Percentiles rank a stretch among this genome's conserved stretches.
Evolutionary conservation across 2,329 filamentous ascomycete species (phyloP).

Genomic region (Aspergillus cejpii): DNA sequence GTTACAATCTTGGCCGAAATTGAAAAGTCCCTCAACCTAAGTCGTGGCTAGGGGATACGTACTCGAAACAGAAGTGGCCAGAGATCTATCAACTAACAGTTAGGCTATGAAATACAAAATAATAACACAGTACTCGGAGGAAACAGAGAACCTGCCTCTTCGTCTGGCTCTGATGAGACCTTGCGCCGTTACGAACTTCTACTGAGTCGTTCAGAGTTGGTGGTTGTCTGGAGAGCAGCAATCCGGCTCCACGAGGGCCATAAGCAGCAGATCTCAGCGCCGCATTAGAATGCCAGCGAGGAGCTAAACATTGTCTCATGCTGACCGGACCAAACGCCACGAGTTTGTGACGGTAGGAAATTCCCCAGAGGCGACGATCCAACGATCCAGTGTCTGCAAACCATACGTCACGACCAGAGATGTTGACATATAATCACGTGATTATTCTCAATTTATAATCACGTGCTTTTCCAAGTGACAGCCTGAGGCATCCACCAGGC

Average conservation of each 20-base stretch:
- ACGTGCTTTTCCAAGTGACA: too few relatives aligned
- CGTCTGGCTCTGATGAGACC: conserved; percentile 1
- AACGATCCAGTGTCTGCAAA: not conserved
- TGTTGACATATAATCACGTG: not conserved
- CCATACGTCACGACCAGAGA: not conserved
- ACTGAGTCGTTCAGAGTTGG: not conserved
- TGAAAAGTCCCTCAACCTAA: not conserved
- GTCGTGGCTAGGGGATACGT: conserved; percentile 1
- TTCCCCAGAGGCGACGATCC: not conserved
- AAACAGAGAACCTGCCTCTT: conserved; percentile 15
- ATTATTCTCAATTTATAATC: too few relatives aligned
- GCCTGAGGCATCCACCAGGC: too few relatives aligned
- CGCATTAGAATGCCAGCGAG: conserved; percentile 13
- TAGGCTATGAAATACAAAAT: conserved; percentile 5
- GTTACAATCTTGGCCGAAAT: not conserved
- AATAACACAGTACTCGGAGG: conserved; percentile 1
- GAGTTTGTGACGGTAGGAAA: not conserved
- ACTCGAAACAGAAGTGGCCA: conserved; percentile 7
- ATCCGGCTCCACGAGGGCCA: not conserved
- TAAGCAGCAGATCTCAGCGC: conserved; percentile 5
- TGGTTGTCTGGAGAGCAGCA: not conserved
- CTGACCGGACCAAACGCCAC: not conserved
- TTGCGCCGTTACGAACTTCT: conserved; percentile 2
- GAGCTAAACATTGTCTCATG: conserved; percentile 8
- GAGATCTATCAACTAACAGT: conserved; percentile 10